phyloP scores from a whole-genome alignment of 805 yeast species.

The Starmerella etchellsii region DNA sequence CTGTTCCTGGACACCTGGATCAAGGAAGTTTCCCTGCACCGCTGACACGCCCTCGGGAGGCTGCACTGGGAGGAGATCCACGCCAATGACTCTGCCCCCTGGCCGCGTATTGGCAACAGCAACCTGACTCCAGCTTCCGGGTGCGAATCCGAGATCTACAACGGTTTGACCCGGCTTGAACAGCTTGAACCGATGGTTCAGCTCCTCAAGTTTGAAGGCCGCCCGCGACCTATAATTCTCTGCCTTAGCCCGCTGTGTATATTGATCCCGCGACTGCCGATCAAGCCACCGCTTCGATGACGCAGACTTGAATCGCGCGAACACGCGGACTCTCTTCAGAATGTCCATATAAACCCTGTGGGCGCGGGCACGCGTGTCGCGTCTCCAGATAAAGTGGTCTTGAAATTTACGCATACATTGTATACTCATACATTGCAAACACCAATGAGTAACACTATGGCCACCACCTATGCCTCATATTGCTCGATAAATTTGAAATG shows the following conservation, averaged over 20 bases:
- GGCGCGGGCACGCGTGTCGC: too few relatives aligned
- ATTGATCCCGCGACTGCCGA: slow-evolving; percentile 54
- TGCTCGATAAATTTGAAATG: too few relatives aligned
- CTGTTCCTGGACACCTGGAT: slow-evolving; percentile 31
- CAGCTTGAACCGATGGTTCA: slow-evolving; percentile 50
- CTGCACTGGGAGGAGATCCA: slow-evolving; percentile 62
- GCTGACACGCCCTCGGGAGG: slow-evolving; percentile 75
- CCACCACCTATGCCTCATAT: too few relatives aligned
- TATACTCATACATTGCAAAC: too few relatives aligned
- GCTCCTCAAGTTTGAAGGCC: slow-evolving; percentile 72
- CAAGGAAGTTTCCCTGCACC: slow-evolving; percentile 78
- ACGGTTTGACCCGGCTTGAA: slow-evolving; percentile 48
- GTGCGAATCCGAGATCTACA: slow-evolving; percentile 79
- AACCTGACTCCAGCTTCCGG: slow-evolving; percentile 91
- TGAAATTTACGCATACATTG: neutral
- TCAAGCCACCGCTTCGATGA: slow-evolving; percentile 65
- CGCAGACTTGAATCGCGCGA: too few relatives aligned
- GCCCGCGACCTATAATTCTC: slow-evolving; percentile 69
- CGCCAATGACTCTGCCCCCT: slow-evolving; percentile 55
- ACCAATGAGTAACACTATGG: too few relatives aligned
- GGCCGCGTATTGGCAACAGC: slow-evolving; percentile 43
- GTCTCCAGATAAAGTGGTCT: neutral
- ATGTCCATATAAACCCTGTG: too few relatives aligned
- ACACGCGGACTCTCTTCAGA: too few relatives aligned
- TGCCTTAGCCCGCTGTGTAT: slow-evolving; percentile 51